Conservation (phyloP, 1,139 yeast genomes). For the Yamadazyma blattariae region DNA sequence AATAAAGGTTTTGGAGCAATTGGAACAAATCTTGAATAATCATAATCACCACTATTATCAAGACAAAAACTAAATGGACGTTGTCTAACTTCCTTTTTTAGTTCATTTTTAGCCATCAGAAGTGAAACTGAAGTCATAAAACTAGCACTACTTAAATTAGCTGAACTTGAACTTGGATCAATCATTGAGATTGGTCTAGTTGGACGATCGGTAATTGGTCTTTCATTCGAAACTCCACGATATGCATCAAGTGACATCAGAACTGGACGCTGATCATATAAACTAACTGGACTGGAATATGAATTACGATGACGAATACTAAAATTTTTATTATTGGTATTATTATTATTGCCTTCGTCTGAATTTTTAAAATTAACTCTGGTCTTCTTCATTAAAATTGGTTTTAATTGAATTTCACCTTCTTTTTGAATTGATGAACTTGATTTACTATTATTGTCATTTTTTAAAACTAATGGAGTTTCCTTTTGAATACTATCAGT, state of each 20-base stretch:
- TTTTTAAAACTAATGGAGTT: conserved; percentile 1
- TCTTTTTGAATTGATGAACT: background rate
- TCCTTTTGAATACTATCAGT: conserved; percentile 2
- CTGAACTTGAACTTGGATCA: conserved; percentile 1
- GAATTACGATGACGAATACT: conserved; percentile 8
- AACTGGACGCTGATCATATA: conserved; percentile 9
- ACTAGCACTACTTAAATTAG: conserved; percentile 10
- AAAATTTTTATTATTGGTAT: background rate
- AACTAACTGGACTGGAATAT: conserved; percentile 7
- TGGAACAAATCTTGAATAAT: conserved; percentile 22
- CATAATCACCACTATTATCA: conserved; percentile 32
- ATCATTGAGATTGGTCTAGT: conserved; percentile 8
- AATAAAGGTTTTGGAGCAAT: background rate
- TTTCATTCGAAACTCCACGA: conserved; percentile 9
- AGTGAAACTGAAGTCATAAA: conserved; percentile 11
- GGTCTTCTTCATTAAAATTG: conserved; percentile 4
- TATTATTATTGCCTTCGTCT: background rate
- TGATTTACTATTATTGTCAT: conserved; percentile 4
- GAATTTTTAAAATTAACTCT: conserved; percentile 5
- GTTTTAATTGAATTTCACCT: background rate
- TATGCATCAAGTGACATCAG: conserved; percentile 12
- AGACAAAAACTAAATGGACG: conserved; percentile 33
- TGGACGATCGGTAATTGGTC: conserved; percentile 4
- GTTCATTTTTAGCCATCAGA: conserved; percentile 16
- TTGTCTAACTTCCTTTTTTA: conserved; percentile 23